phyloP scores from a whole-genome alignment of 345 rosid species.

The Streptanthus diversifolius region DNA sequence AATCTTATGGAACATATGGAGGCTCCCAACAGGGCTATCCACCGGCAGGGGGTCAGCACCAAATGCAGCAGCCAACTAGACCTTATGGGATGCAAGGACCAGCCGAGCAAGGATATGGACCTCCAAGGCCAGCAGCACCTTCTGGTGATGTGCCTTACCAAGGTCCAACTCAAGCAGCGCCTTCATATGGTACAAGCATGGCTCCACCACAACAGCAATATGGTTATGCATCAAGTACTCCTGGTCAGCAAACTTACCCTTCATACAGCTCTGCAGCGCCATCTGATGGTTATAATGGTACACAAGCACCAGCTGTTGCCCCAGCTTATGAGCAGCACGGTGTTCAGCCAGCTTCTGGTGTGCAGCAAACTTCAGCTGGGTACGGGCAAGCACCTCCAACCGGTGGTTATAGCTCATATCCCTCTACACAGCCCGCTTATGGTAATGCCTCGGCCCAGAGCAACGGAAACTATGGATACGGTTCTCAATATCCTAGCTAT shows the following conservation, averaged over 20 bases:
- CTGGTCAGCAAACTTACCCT: constrained; percentile 59
- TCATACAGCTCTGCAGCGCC: constrained; percentile 50
- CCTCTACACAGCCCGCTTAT: constrained; percentile 54
- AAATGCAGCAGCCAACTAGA: constrained; percentile 63
- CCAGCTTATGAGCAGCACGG: constrained; percentile 42
- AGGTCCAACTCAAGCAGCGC: constrained; percentile 48
- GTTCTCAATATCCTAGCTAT: constrained; percentile 61
- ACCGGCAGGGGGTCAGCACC: constrained; percentile 51
- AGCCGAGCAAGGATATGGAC: constrained; percentile 58
- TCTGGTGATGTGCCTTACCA: constrained; percentile 39
- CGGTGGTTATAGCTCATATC: constrained; percentile 51
- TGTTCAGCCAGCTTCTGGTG: constrained; percentile 48
- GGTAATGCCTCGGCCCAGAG: constrained; percentile 50
- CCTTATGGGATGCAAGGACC: constrained; percentile 58
- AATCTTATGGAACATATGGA: constrained; percentile 55
- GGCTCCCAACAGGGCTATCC: constrained; percentile 60
- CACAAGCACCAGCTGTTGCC: constrained; percentile 34
- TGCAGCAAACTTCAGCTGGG: constrained; percentile 35
- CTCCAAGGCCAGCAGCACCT: constrained; percentile 40
- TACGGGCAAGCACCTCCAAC: constrained; percentile 53
- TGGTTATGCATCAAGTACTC: constrained; percentile 59
- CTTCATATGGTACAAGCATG: constrained; percentile 50
- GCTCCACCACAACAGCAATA: constrained; percentile 62
- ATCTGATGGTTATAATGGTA: constrained; percentile 58
- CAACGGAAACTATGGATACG: constrained; percentile 58